Conservation (phyloP, 1,139 yeast species). For the Saccharomyces pastorianus region DNA sequence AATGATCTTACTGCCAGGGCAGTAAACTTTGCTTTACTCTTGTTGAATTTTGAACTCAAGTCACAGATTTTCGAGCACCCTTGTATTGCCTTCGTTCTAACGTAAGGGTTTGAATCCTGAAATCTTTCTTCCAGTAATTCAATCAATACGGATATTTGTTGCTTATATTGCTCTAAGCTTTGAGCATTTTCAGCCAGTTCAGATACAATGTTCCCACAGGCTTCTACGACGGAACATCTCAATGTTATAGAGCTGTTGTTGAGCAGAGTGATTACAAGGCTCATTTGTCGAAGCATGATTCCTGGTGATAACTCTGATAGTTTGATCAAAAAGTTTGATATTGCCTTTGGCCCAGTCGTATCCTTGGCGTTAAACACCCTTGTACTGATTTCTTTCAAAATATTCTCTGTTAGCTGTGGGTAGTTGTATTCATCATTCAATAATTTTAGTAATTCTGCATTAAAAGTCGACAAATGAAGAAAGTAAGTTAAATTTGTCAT, state of each 20-base stretch:
- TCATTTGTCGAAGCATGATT: slow-evolving; percentile 67
- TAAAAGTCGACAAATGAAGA: slow-evolving; percentile 64
- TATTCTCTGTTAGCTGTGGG: slow-evolving; percentile 65
- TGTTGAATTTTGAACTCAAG: slow-evolving; percentile 54
- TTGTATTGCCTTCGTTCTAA: slow-evolving; percentile 78
- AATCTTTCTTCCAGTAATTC: slow-evolving; percentile 71
- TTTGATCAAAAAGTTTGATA: slow-evolving; percentile 62
- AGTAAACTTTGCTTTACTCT: slow-evolving; percentile 50
- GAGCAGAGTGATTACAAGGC: slow-evolving; percentile 61
- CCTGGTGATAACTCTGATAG: slow-evolving; percentile 70
- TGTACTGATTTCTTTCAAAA: slow-evolving; percentile 67
- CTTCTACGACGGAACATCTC: slow-evolving; percentile 82
- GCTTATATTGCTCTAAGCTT: slow-evolving; percentile 41
- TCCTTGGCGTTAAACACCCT: slow-evolving; percentile 74
- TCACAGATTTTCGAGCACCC: slow-evolving; percentile 61
- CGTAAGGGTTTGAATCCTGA: slow-evolving; percentile 79
- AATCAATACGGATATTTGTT: slow-evolving; percentile 54
- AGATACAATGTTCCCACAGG: slow-evolving; percentile 73
- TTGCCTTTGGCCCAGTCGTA: slow-evolving; percentile 77
- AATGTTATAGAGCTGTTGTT: slow-evolving; percentile 74
- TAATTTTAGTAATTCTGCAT: slow-evolving; percentile 69
- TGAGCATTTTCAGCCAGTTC: slow-evolving; percentile 44
- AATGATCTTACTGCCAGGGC: slow-evolving; percentile 66
- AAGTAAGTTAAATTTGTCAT: slow-evolving; percentile 75
- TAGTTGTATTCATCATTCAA: slow-evolving; percentile 61